These are phyloP conservation scores for Lepiota venenata DNA, from an alignment of 768 basidiomycete genomes.

Conservation along the genomic window DNA sequence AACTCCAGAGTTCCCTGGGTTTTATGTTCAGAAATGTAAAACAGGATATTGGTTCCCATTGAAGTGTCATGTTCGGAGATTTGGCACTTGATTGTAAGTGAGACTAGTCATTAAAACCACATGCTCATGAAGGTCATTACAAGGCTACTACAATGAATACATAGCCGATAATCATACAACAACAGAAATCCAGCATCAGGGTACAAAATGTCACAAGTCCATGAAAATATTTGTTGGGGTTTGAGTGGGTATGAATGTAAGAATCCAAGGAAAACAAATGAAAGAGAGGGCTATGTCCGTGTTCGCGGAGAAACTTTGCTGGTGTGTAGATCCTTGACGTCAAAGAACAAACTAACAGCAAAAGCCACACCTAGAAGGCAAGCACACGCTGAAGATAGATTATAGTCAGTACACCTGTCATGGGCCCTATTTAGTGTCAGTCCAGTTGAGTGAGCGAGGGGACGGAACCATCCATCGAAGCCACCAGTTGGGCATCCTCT, in stretches of 20 bases:
- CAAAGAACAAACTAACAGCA: constrained; percentile 56
- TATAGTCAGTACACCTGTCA: constrained; percentile 70
- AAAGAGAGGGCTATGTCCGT: constrained; percentile 16
- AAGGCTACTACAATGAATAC: no score
- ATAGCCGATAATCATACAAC: no score
- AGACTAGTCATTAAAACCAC: no score
- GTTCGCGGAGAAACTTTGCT: constrained; percentile 66
- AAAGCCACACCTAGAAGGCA: constrained; percentile 58
- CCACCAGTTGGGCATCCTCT: constrained; percentile 61
- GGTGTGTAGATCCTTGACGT: constrained; percentile 59
- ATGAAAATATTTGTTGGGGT: not conserved
- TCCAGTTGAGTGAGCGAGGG: not conserved
- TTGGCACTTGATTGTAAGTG: no score
- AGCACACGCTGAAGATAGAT: constrained; percentile 58
- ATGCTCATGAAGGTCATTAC: no score
- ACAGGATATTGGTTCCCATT: no score
- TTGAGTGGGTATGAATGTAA: not conserved
- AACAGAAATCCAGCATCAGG: no score
- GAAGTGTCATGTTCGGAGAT: no score
- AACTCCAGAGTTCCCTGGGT: no score
- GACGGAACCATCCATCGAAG: constrained; percentile 62
- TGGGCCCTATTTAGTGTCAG: constrained; percentile 8
- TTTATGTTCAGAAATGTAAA: no score
- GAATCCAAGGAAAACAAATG: not conserved
- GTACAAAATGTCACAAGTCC: no score